These are phyloP conservation scores for Hyaloscypha variabilis DNA, from an alignment of 495 filamentous ascomycete genomes.

Conservation along the genomic window DNA sequence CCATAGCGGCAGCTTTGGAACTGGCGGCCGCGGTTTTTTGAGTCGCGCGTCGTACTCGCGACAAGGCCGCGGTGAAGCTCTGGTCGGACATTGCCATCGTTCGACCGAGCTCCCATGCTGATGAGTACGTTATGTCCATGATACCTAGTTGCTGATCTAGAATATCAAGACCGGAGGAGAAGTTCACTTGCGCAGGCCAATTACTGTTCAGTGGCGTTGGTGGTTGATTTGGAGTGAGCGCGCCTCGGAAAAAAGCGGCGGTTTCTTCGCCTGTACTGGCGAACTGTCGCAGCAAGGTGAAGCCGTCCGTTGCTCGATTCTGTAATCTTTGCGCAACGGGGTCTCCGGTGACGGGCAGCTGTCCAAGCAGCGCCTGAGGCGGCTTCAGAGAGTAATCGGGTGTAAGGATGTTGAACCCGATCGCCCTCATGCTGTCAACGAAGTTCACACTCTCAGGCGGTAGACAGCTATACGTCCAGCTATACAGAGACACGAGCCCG, in stretches of 20 bases:
- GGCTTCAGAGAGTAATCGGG: background rate
- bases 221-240: conserved; percentile 37
- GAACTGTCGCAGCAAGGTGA: conserved; percentile 38
- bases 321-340: background rate
- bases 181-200: background rate
- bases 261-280: conserved; percentile 45
- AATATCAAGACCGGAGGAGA: conserved; percentile 40
- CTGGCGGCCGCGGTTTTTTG: background rate
- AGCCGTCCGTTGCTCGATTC: conserved; percentile 41
- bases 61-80: conserved; percentile 33
- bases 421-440: conserved; percentile 25
- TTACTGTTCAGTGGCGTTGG: background rate
- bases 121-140: conserved; percentile 34
- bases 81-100: conserved; percentile 37
- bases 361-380: background rate
- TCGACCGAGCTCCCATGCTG: conserved; percentile 33
- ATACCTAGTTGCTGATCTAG: conserved; percentile 44
- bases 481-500: conserved; percentile 42
- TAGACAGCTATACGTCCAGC: conserved; percentile 46
- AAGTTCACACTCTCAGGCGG: conserved; percentile 41
- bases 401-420: conserved; percentile 21
- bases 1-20: background rate
- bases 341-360: background rate
- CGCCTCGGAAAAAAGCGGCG: conserved; percentile 43
- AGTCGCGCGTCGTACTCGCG: conserved; percentile 27